Evolutionary conservation across 768 basidiomycete species (phyloP), one percentile per base, ranked within the genome.

Genomic region (Amylocystis lapponica): DNA sequence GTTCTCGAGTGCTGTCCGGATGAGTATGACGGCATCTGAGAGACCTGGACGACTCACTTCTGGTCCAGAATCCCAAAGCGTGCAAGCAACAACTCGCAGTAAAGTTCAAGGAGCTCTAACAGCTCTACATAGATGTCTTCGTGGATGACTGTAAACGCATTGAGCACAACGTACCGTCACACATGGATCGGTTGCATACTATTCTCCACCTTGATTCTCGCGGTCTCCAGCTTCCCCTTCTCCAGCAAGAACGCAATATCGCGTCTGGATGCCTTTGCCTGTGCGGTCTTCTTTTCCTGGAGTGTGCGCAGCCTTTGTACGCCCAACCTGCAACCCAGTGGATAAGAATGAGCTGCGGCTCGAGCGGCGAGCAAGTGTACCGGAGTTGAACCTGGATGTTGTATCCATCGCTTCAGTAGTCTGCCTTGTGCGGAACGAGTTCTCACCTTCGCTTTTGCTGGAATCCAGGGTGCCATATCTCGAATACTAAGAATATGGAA

Each of bases 21-120:
- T n/a, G n/a, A 14, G 13, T 14, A 36, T 17, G 16, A 25, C 27
- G 9, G 31, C 35, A 20, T 19, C 35, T 9, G 17, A 17, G 17
- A 8, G 35, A 35, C 10, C 10, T 23, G 13, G 27, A 13, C 9
- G 26, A 64, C 80, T 58, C 50, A 95, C 93, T 76, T 84, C 59
- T 86, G 81, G 56, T 99, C 96, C 35, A 99, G 73, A 22, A 98
- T 66, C 9, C 88, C 87, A 56, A 98, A 98, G 36, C 96, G 78
- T 8, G 95, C 90, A 19, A 94, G 72, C 16, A 98, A 66, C n/a
- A 95, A 76, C 58, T 99, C 96, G 50, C 86, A 89, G 61, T 97
- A 97, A 10, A 98, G 74, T 67, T 97, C 94, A 21, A 99, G 69
- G 5, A 98, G 69, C 57, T 99, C 95, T 27, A 97, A 68, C 20